Evolutionary conservation across 495 filamentous ascomycete species (phyloP).

Genomic region (Aspergillus affinis): DNA sequence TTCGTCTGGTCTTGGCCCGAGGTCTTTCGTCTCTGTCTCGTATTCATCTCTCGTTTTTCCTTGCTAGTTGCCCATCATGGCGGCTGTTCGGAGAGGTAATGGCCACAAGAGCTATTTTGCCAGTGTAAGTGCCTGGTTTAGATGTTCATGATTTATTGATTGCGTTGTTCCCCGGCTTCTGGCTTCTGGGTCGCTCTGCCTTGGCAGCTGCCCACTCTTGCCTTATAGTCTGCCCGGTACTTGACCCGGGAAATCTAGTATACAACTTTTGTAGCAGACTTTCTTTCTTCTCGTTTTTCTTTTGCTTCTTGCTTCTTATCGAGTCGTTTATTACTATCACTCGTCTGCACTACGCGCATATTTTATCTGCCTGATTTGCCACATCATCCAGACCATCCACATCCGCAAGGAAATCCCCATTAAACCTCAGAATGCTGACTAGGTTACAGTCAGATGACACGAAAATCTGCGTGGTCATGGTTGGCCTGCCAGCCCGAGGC

Average conservation of each 20-base stretch:
- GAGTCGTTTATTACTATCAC: neutral
- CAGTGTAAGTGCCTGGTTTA: conserved; percentile 27
- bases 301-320: neutral
- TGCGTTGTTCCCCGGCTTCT: neutral
- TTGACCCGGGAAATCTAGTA: neutral
- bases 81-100: conserved; percentile 21
- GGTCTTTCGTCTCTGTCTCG: conserved; percentile 3
- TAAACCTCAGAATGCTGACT: conserved; percentile 8
- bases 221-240: neutral
- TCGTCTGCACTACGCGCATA: neutral
- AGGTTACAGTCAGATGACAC: conserved; percentile 82
- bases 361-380: too few relatives aligned
- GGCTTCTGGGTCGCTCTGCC: neutral
- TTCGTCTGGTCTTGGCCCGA: conserved; percentile 10
- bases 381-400: neutral
- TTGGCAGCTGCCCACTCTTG: neutral
- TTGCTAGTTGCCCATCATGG: conserved; percentile 16
- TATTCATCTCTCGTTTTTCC: neutral
- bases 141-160: neutral
- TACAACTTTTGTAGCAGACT: neutral
- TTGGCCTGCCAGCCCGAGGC: conserved; percentile 89
- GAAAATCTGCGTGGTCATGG: conserved; percentile 98
- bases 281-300: neutral
- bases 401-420: neutral
- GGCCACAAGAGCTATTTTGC: conserved; percentile 34